A percentile compares a stretch with the other conserved stretches of the same genome.
These are phyloP conservation scores for Shiraia sp. DNA, from an alignment of 2,329 filamentous ascomycete genomes.

Conservation along the genomic window DNA sequence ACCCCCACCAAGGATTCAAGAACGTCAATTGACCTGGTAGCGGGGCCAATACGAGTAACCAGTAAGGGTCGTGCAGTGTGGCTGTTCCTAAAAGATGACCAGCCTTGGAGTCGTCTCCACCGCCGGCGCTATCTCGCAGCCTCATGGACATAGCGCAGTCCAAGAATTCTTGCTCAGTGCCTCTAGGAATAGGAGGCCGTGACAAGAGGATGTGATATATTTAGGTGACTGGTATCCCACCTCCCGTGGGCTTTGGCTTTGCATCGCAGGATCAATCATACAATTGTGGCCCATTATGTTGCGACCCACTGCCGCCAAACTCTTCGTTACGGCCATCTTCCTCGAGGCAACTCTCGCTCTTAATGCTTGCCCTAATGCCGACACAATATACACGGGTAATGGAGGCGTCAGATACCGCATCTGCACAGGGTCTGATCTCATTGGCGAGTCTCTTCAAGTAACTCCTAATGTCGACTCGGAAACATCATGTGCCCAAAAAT, in stretches of 20 bases:
- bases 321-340: constrained; percentile 20
- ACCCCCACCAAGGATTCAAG: neutral
- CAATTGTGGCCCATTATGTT: constrained; percentile 23
- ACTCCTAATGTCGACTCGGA: constrained; percentile 19
- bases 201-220: no score
- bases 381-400: constrained; percentile 22
- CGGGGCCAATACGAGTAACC: neutral
- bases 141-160: no score
- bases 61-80: neutral
- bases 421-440: constrained; percentile 23
- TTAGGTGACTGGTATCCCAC: no score
- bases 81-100: neutral
- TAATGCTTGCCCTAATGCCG: constrained; percentile 24
- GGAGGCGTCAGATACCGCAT: constrained; percentile 25
- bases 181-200: no score
- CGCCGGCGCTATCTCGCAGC: neutral
- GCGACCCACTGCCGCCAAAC: constrained; percentile 10
- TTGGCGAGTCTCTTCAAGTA: constrained; percentile 15
- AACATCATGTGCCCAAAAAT: constrained; percentile 24
- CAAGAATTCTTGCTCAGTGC: no score
- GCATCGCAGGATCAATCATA: no score
- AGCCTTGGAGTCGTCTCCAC: neutral
- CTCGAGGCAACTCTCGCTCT: constrained; percentile 18
- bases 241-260: no score
- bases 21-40: neutral